phyloP scores from a whole-genome alignment of 306 rosid genomes.

The Clitoria ternatea region DNA sequence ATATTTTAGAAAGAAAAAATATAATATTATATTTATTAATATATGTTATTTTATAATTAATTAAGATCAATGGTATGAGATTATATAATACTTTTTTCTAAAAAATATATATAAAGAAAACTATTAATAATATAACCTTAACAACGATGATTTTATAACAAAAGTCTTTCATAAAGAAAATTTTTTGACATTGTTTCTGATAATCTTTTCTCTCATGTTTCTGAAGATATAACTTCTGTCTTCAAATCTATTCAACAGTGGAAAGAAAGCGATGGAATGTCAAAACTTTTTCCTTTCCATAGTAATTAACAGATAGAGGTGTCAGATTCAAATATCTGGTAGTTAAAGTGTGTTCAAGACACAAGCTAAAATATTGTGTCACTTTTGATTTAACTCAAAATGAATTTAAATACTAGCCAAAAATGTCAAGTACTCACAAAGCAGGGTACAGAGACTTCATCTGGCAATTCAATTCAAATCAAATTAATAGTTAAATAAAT shows the following conservation, averaged over 20 bases:
- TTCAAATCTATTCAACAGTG: not conserved
- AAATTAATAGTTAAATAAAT: not conserved
- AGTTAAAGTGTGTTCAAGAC: not conserved
- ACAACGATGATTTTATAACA: not conserved
- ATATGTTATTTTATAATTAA: too few species aligned
- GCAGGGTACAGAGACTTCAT: not conserved
- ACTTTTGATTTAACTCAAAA: not conserved
- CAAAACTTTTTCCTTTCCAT: not conserved
- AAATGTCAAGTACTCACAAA: not conserved
- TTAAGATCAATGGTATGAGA: too few species aligned
- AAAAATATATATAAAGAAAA: not conserved
- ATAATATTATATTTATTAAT: too few species aligned
- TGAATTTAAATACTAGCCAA: not conserved
- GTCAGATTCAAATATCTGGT: not conserved
- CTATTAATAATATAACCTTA: not conserved
- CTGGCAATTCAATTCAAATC: too few species aligned
- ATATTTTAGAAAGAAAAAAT: too few species aligned
- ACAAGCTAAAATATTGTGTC: not conserved
- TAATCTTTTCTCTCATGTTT: not conserved
- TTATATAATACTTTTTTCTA: not conserved
- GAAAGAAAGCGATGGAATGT: conserved; percentile 2
- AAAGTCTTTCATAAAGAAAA: not conserved
- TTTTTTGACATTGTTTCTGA: not conserved
- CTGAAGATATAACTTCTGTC: not conserved
- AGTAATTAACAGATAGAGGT: not conserved